Evolutionary conservation across 179 eudicot genomes (phyloP), one percentile per base, ranked within the genome.

Genomic region (Kewa caespitosa): DNA sequence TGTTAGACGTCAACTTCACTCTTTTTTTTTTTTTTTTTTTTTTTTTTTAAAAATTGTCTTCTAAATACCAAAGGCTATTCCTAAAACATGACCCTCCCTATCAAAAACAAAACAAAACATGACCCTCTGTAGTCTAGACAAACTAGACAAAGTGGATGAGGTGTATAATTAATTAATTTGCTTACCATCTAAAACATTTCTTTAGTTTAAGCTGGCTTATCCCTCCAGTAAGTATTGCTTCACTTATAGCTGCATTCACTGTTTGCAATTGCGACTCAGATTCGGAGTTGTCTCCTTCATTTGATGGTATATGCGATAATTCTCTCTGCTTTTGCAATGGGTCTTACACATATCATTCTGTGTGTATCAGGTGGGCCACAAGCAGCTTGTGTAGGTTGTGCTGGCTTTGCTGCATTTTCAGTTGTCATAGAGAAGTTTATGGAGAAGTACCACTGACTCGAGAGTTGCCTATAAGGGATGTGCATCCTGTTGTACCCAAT

Each of bases 341-440:
- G 25, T 28, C 70, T 78, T 42, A 46, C 42, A 43, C 38, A 63
- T 80, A n/a, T n/a, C n/a, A 17, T 25, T 33, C 41, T 48, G 43
- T 75, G 70, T 73, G 64, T 55, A 76, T 79, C 78, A 94, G 98
- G 90, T 78, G 98, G 98, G 43, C 97, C 97, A 10, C 85, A 88
- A 84, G 97, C 97, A 25, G 97, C 98, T 59, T 94, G 98, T 83
- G 67, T 66, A 46, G 98, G 97, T 0, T 94, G 97, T 71, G 97
- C 94, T 63, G 98, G 98, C 67, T 94, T 92, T 79, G 97, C 98
- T 77, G 81, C 98, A 80, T 94, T 94, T 82, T 94, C 98, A 12
- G 96, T 89, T 62, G 69, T 81, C 75, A 89, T 94, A 73, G 98
- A 94, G 88, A 92, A 91, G 78, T 76, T 92, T 69, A 60, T 92